Percentiles rank a stretch among this genome's conserved stretches.
Conservation (phyloP, 2,329 filamentous ascomycete species). For the Alternaria sp. region DNA sequence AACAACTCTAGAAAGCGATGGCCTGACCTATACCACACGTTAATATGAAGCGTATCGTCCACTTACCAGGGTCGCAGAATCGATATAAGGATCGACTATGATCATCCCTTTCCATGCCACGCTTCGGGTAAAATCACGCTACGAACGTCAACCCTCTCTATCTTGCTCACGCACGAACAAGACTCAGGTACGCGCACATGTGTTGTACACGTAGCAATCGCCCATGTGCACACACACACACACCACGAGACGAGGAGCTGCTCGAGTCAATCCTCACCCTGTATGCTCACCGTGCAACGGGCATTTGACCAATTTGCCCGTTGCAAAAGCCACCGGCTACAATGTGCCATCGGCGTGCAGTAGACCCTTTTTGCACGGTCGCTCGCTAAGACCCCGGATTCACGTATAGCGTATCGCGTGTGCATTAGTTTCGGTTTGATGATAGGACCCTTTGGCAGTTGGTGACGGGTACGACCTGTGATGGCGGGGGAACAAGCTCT, state of each 20-base stretch:
- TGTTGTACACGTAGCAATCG: background rate
- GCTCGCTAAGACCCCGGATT: background rate
- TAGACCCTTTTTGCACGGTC: background rate
- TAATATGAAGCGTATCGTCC: background rate
- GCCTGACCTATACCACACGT: background rate
- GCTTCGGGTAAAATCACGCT: background rate
- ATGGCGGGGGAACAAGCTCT: conserved; percentile 2
- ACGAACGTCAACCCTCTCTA: background rate
- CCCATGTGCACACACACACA: background rate
- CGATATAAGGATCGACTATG: background rate
- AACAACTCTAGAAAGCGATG: background rate
- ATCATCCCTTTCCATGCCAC: background rate
- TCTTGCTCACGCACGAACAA: background rate
- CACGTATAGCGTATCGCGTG: background rate
- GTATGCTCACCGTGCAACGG: background rate
- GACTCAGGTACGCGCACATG: background rate
- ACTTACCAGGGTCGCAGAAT: background rate
- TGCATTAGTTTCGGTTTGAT: background rate
- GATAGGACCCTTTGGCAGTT: background rate
- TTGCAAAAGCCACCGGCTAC: background rate
- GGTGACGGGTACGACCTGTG: background rate
- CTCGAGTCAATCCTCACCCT: background rate
- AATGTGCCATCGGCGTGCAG: background rate
- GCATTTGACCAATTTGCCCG: background rate
- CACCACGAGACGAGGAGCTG: background rate